These are phyloP conservation scores for Boletus edulis DNA, from an alignment of 768 basidiomycete genomes.

Conservation along the genomic window DNA sequence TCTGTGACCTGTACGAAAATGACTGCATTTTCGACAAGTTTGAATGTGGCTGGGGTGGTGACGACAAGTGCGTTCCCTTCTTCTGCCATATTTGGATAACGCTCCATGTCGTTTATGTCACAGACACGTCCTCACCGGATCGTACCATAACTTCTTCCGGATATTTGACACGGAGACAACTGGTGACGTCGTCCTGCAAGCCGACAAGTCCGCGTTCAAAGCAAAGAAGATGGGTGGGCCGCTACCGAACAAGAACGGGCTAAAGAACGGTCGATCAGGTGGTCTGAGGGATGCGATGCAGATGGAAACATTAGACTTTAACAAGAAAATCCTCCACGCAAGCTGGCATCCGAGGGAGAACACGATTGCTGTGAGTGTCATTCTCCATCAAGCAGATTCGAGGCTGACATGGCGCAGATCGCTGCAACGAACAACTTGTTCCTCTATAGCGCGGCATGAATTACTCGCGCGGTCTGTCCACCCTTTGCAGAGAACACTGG, in stretches of 20 bases:
- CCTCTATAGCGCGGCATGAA: conserved; percentile 40
- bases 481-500: conserved; percentile 12
- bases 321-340: conserved; percentile 95
- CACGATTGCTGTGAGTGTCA: conserved; percentile 83
- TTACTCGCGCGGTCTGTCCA: not conserved
- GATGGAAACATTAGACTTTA: conserved; percentile 83
- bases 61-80: conserved; percentile 76
- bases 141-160: conserved; percentile 99
- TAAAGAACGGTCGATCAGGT: conserved; percentile 77
- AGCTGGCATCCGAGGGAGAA: conserved; percentile 99
- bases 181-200: conserved; percentile 92
- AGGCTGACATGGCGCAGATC: conserved; percentile 51
- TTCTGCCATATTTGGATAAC: conserved; percentile 9
- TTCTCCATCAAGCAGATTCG: not conserved
- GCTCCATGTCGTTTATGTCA: conserved; percentile 1
- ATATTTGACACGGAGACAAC: conserved; percentile 92
- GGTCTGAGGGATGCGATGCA: conserved; percentile 82
- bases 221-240: conserved; percentile 97
- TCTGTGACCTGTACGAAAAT: conserved; percentile 98
- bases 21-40: conserved; percentile 99
- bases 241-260: conserved; percentile 61
- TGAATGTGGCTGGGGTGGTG: conserved; percentile 97
- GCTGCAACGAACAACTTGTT: conserved; percentile 68
- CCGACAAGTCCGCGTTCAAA: conserved; percentile 99
- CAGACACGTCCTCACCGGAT: conserved; percentile 97